These are phyloP conservation scores for Steccherinum ochraceum DNA, from an alignment of 768 basidiomycete genomes.

Conservation along the genomic window DNA sequence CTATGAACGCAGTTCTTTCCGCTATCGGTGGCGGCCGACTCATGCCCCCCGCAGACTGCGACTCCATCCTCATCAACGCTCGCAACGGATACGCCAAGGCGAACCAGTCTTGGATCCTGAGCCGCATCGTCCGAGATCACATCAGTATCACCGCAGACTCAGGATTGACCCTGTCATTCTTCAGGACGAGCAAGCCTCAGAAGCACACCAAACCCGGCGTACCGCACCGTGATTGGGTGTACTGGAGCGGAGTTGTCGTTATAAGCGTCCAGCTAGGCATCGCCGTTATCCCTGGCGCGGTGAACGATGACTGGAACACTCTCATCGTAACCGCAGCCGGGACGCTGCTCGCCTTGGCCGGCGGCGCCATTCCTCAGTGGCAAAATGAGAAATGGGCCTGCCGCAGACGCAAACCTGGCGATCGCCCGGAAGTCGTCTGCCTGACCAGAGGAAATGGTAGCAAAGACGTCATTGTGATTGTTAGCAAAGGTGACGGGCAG, in stretches of 20 bases:
- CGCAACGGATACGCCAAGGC: conserved; percentile 14
- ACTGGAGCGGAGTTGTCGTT: conserved; percentile 17
- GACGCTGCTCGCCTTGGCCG: conserved; percentile 19
- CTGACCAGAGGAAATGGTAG: conserved; percentile 26
- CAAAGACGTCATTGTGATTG: conserved; percentile 23
- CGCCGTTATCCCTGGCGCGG: conserved; percentile 20
- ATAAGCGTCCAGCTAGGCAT: conserved; percentile 24
- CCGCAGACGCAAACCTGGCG: conserved; percentile 5
- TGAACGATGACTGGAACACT: conserved; percentile 23
- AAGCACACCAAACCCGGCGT: conserved; percentile 9
- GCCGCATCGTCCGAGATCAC: conserved; percentile 24
- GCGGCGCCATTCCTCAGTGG: conserved; percentile 25
- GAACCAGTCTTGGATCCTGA: conserved; percentile 19
- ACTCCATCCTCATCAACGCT: conserved; percentile 17
- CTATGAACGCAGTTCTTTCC: conserved; percentile 19
- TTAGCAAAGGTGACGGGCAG: conserved; percentile 18
- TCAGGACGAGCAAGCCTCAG: conserved; percentile 7
- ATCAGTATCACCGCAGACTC: conserved; percentile 3
- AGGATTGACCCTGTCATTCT: conserved; percentile 19
- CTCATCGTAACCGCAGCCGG: conserved; percentile 24
- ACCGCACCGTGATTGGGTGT: conserved; percentile 21
- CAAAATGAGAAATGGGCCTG: conserved; percentile 24
- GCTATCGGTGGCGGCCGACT: conserved; percentile 21
- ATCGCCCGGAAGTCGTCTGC: conserved; percentile 20
- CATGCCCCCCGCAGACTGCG: conserved; percentile 21